phyloP scores from a whole-genome alignment of 805 yeast species.

The Candida ortonii region DNA sequence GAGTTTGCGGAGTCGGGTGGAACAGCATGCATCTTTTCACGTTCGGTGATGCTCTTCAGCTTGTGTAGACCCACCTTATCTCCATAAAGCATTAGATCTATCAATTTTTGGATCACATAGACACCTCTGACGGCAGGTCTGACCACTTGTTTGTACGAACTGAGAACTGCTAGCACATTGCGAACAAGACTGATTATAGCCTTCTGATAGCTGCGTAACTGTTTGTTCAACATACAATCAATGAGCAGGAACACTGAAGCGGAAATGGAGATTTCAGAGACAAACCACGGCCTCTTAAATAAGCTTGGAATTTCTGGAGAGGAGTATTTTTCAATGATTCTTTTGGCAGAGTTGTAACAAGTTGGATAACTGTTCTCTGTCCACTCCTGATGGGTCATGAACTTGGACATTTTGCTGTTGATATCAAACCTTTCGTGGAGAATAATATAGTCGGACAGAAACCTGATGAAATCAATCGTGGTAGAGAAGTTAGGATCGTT shows the following conservation, averaged over 20 bases:
- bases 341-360: constrained; percentile 24
- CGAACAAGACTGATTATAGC: constrained; percentile 16
- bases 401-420: constrained; percentile 29
- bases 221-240: constrained; percentile 28
- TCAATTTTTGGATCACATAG: constrained; percentile 27
- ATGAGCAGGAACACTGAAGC: constrained; percentile 30
- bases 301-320: constrained; percentile 15
- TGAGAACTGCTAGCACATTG: constrained; percentile 20
- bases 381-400: constrained; percentile 28
- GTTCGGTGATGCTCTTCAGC: constrained; percentile 12
- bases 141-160: constrained; percentile 23
- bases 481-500: constrained; percentile 12
- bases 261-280: constrained; percentile 25
- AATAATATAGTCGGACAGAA: constrained; percentile 17
- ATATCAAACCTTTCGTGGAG: constrained; percentile 28
- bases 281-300: constrained; percentile 25
- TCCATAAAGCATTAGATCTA: constrained; percentile 18
- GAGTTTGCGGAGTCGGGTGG: not conserved
- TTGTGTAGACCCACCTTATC: constrained; percentile 10
- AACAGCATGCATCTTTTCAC: not conserved
- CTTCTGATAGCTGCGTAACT: constrained; percentile 16
- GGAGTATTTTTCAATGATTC: constrained; percentile 17
- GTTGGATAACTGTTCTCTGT: constrained; percentile 16
- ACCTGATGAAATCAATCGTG: constrained; percentile 18
- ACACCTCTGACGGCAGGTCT: constrained; percentile 32